Conservation (phyloP, 108 stramenopile genomes). For the Stephanodiscus triporus region DNA sequence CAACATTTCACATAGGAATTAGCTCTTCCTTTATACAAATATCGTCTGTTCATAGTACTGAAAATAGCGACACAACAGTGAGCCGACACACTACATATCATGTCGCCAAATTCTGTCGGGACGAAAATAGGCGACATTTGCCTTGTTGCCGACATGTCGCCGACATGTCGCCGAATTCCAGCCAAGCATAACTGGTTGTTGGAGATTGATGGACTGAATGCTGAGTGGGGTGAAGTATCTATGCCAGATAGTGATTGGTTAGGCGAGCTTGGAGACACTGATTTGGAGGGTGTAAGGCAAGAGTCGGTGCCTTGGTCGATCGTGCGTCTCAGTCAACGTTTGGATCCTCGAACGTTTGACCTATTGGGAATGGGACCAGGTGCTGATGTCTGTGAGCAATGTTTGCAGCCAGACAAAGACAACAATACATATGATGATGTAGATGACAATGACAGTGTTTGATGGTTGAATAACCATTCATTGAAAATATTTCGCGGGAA, state of each 20-base stretch:
- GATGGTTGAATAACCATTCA: not conserved
- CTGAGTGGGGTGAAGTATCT: not conserved
- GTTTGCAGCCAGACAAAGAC: not conserved
- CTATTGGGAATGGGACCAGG: not conserved
- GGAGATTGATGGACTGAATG: slow-evolving; percentile 44
- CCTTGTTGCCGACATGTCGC: too few species aligned
- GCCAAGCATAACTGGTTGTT: slow-evolving; percentile 47
- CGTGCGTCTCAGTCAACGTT: not conserved
- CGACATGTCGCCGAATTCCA: too few species aligned
- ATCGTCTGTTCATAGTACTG: too few species aligned
- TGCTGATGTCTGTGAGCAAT: not conserved
- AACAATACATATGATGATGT: not conserved
- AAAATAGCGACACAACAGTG: too few species aligned
- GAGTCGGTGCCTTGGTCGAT: not conserved
- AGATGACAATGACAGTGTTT: too few species aligned
- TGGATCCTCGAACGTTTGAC: not conserved
- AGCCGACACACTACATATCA: too few species aligned
- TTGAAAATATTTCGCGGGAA: not conserved
- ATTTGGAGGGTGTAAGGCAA: not conserved
- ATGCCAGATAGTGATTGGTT: not conserved
- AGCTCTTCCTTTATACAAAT: too few species aligned
- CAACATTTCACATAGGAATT: too few species aligned
- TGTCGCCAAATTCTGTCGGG: too few species aligned
- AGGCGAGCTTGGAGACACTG: slow-evolving; percentile 1
- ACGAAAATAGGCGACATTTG: too few species aligned